Conservation (phyloP, 768 basidiomycete species). For the Pulveroboletus sp. region DNA sequence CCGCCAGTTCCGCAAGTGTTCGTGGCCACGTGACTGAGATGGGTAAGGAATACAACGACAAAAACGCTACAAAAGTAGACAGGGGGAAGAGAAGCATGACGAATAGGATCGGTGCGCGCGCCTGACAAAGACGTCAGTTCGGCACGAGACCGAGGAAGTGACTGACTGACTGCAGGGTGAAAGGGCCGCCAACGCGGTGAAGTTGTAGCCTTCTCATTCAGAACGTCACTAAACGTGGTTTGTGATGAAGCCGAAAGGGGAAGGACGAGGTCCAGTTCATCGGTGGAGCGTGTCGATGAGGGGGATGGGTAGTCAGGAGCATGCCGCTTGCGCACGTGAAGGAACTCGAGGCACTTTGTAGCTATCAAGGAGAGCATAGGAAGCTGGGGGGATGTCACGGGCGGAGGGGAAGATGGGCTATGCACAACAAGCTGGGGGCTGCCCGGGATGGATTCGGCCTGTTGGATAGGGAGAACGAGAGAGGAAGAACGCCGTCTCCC, state of each 20-base stretch:
- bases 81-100: slow-evolving; percentile 65
- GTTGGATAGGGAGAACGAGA: slow-evolving; percentile 36
- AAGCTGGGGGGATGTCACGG: slow-evolving; percentile 22
- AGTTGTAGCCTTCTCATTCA: slow-evolving; percentile 36
- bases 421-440: background rate
- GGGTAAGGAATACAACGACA: slow-evolving; percentile 52
- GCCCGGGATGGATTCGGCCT: slow-evolving; percentile 10
- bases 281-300: slow-evolving; percentile 40
- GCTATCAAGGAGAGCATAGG: slow-evolving; percentile 51
- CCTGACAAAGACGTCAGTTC: slow-evolving; percentile 26
- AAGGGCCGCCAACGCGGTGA: slow-evolving; percentile 31
- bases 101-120: slow-evolving; percentile 64
- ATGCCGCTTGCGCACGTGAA: slow-evolving; percentile 44
- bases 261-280: slow-evolving; percentile 45
- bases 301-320: slow-evolving; percentile 41
- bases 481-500: slow-evolving; percentile 54
- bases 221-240: slow-evolving; percentile 42
- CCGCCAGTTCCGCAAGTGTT: slow-evolving; percentile 69
- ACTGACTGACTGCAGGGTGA: slow-evolving; percentile 34
- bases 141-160: slow-evolving; percentile 1
- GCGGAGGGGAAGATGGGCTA: slow-evolving; percentile 2
- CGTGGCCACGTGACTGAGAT: slow-evolving; percentile 74
- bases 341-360: slow-evolving; percentile 49
- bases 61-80: slow-evolving; percentile 52
- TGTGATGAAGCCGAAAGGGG: slow-evolving; percentile 53